Base-by-base conservation (phyloP, 495 filamentous ascomycete species). In the Cudoniella acicularis region DNA sequence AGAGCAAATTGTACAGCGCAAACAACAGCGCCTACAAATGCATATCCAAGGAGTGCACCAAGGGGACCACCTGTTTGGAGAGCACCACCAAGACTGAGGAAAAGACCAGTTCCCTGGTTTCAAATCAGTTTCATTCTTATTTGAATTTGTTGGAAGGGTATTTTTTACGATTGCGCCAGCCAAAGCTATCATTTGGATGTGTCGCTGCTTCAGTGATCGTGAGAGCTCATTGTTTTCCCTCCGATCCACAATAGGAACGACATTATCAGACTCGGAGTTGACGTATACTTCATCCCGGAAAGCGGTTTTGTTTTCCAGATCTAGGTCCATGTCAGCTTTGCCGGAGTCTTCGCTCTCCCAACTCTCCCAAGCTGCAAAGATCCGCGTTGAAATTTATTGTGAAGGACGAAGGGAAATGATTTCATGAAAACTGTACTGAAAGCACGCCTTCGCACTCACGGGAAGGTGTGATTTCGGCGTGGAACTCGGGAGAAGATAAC, bases 111-210 rank as follows among this genome's bases (percentile, higher is more conserved):
- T 52, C 79, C 78, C 59, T 62, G 9, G 18, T 79, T 69, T 24
- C n/a, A 73, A 69, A 17, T 75, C 73, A 30, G 30, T 13, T 36
- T 36, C 30, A 36, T 6, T 36, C 30, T 6, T 36, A 13, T 36
- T 4, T 4, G 6, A 36, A 36, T 36, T 6, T 36, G 4, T 76
- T 71, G 45, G 75, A 71, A 57, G 70, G n/a, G n/a, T n/a, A n/a
- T n/a, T n/a, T n/a, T 75, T 42, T 76, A 72, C 75, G 77, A 78
- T 52, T 75, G 77, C 72, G 60, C 77, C 77, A 83, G 83, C 85
- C 60, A 90, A 83, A 56, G 86, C 86, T 66, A 89, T 87, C 83
- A 90, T 87, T 57, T 89, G 85, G 76, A 88, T 81, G 63, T 89
- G 86, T 30, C 86, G 78, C 47, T 73, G 70, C 57, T 79, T 70